phyloP scores from a whole-genome alignment of 1,284 basidiomycete genomes.

The Pterula multifida region DNA sequence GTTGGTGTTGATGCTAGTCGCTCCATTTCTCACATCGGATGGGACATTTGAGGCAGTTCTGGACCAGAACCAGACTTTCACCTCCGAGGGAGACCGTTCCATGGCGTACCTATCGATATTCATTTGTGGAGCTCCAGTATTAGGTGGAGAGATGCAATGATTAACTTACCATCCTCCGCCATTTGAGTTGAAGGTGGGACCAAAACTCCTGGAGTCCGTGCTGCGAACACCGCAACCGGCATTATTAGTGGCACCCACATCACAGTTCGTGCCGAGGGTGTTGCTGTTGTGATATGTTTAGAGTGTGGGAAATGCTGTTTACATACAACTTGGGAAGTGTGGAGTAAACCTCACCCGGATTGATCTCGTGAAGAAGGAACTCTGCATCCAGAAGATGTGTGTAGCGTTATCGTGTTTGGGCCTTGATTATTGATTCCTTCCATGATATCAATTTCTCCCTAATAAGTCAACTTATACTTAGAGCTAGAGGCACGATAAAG shows the following conservation, averaged over 20 bases:
- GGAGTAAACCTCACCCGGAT: slow-evolving; percentile 1
- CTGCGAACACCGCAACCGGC: slow-evolving; percentile 28
- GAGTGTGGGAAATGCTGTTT: too few relatives aligned
- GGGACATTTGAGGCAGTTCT: slow-evolving; percentile 30
- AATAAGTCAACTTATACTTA: neutral
- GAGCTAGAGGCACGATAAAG: neutral
- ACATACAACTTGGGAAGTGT: too few relatives aligned
- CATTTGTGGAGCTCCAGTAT: slow-evolving; percentile 45
- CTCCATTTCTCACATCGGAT: slow-evolving; percentile 28
- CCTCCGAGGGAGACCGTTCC: neutral
- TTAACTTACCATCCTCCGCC: neutral
- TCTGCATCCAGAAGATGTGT: slow-evolving; percentile 46
- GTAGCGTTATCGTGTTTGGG: slow-evolving; percentile 49
- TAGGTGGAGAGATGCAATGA: slow-evolving; percentile 20
- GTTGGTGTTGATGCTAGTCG: slow-evolving; percentile 28
- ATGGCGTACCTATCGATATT: neutral
- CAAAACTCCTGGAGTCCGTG: slow-evolving; percentile 37
- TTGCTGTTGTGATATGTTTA: slow-evolving; percentile 21
- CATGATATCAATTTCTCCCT: slow-evolving; percentile 61
- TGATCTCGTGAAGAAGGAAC: slow-evolving; percentile 28
- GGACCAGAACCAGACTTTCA: slow-evolving; percentile 45
- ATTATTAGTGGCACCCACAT: slow-evolving; percentile 13
- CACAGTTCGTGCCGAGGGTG: slow-evolving; percentile 34
- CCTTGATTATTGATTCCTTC: slow-evolving; percentile 52
- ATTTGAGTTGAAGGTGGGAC: slow-evolving; percentile 43